Conservation (phyloP, 176 grass and related monocot species). For the Musa schizocarpa region DNA sequence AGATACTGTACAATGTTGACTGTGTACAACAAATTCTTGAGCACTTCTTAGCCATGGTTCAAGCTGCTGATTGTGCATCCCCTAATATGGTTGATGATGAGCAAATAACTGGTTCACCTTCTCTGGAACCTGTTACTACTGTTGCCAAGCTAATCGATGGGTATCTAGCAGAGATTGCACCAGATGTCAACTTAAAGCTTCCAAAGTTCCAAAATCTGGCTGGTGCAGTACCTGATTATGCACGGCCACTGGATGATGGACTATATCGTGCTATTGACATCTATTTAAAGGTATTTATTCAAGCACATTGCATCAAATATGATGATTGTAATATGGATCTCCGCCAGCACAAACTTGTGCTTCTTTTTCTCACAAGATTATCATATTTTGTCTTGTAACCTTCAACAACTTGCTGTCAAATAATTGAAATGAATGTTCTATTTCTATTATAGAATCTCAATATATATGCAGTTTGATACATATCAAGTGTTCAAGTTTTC, state of each 20-base stretch:
- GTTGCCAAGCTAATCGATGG: conserved; percentile 17
- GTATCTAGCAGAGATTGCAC: conserved; percentile 6
- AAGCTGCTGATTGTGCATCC: not conserved
- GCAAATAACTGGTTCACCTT: conserved; percentile 2
- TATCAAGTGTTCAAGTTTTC: no score
- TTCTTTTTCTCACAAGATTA: no score
- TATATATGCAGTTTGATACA: no score
- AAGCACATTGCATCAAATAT: not conserved
- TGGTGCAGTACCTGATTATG: conserved; percentile 7
- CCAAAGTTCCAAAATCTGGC: conserved; percentile 11
- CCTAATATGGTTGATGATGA: not conserved
- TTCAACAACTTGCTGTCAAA: no score
- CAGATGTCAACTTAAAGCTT: conserved; percentile 13
- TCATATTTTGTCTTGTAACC: no score
- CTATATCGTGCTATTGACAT: conserved; percentile 16
- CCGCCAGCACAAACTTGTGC: no score
- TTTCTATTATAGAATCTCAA: no score
- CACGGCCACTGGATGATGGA: conserved; percentile 4
- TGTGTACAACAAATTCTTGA: conserved; percentile 11
- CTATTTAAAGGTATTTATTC: conserved; percentile 5
- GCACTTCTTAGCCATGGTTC: conserved; percentile 8
- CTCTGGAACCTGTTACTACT: not conserved
- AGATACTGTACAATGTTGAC: conserved; percentile 13
- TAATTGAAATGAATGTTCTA: no score
- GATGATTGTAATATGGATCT: no score